These are phyloP conservation scores for Vigna trinervia DNA, from an alignment of 306 rosid genomes.

Conservation along the genomic window DNA sequence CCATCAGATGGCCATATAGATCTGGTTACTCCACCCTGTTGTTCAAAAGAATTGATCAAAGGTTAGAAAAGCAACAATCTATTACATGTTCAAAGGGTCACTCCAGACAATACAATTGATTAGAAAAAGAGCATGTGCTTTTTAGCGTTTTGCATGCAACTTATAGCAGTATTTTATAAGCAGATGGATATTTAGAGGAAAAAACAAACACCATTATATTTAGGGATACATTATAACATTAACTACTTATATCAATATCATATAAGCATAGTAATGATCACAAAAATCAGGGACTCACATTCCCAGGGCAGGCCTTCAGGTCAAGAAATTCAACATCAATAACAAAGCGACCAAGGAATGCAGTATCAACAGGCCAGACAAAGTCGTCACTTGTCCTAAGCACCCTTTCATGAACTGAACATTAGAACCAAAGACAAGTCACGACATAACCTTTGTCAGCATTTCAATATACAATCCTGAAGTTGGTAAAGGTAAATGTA, in stretches of 20 bases:
- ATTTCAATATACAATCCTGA: slow-evolving; percentile 26
- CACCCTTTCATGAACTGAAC: slow-evolving; percentile 67
- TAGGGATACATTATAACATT: neutral
- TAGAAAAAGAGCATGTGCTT: neutral
- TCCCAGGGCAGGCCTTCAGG: slow-evolving; percentile 61
- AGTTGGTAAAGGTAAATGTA: slow-evolving; percentile 3
- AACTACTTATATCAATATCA: neutral
- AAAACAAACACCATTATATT: neutral
- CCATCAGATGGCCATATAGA: slow-evolving; percentile 75
- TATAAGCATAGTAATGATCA: slow-evolving; percentile 17
- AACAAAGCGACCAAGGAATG: slow-evolving; percentile 64
- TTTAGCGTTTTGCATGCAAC: neutral
- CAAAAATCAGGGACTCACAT: slow-evolving; percentile 58
- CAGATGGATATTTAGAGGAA: neutral
- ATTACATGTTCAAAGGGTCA: neutral
- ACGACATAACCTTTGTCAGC: slow-evolving; percentile 14
- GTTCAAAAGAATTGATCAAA: neutral
- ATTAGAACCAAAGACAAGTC: slow-evolving; percentile 10
- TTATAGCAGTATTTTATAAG: neutral
- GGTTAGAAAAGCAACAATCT: slow-evolving; percentile 19
- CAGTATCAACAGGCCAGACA: slow-evolving; percentile 69
- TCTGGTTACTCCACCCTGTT: slow-evolving; percentile 62
- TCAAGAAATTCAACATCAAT: slow-evolving; percentile 83
- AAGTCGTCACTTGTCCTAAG: slow-evolving; percentile 75
- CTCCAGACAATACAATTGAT: neutral